A percentile compares a stretch with the other conserved stretches of the same genome.
These are phyloP conservation scores for Pyrus communis DNA, from an alignment of 306 rosid genomes.

Conservation along the genomic window DNA sequence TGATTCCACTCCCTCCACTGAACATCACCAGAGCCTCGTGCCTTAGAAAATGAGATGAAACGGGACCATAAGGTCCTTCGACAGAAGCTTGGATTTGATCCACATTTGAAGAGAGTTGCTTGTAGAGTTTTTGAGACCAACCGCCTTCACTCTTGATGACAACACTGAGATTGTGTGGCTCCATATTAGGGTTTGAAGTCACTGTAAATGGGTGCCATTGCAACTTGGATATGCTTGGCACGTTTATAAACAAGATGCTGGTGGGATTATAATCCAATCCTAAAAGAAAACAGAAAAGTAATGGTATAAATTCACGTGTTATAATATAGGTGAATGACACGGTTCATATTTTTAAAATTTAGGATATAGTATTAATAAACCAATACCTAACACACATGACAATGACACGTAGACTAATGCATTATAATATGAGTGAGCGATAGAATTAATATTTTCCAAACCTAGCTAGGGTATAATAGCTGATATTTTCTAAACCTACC, in stretches of 20 bases:
- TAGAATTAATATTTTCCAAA: neutral
- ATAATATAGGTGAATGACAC: neutral
- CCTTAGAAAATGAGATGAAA: slow-evolving; percentile 38
- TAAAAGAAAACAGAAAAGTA: slow-evolving; percentile 13
- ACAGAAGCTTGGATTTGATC: slow-evolving; percentile 53
- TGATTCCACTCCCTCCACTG: slow-evolving; percentile 62
- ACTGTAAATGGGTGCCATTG: slow-evolving; percentile 89
- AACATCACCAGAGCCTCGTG: slow-evolving; percentile 40
- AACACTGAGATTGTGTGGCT: slow-evolving; percentile 38
- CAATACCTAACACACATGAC: neutral
- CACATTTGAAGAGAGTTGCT: slow-evolving; percentile 34
- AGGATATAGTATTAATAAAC: neutral
- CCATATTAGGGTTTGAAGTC: slow-evolving; percentile 47
- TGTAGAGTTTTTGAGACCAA: slow-evolving; percentile 53
- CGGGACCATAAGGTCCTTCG: slow-evolving; percentile 85
- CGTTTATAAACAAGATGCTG: slow-evolving; percentile 55
- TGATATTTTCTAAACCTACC: neutral
- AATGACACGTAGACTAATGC: no score
- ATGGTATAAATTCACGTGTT: neutral
- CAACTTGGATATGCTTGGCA: slow-evolving; percentile 58
- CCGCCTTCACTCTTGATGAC: slow-evolving; percentile 45
- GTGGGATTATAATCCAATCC: slow-evolving; percentile 54
- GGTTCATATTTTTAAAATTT: no score
- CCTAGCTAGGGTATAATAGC: neutral
- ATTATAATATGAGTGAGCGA: no score